These are phyloP conservation scores for Citrullus amarus DNA, from an alignment of 306 rosid species.

Conservation along the genomic window DNA sequence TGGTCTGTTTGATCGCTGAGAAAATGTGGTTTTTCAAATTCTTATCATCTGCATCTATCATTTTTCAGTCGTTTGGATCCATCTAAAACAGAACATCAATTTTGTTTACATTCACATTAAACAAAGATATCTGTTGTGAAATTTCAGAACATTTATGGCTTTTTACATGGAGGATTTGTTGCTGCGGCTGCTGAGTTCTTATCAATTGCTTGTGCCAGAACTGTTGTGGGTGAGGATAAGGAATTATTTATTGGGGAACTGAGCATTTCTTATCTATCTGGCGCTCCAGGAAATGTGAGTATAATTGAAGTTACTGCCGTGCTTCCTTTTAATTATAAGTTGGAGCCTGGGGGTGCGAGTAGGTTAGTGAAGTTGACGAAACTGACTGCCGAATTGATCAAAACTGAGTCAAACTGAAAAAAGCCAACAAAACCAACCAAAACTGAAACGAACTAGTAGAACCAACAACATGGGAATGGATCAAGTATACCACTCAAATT, in stretches of 20 bases:
- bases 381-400: not conserved
- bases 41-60: not conserved
- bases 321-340: not conserved
- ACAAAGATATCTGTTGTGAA: constrained; percentile 5
- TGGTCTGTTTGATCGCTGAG: not conserved
- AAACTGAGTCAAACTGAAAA: not conserved
- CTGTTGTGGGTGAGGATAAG: constrained; percentile 25
- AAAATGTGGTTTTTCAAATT: not conserved
- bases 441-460: not conserved
- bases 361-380: not conserved
- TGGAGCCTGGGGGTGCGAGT: not conserved
- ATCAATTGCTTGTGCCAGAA: constrained; percentile 35
- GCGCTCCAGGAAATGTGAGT: constrained; percentile 30
- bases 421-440: not conserved
- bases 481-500: not conserved
- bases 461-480: not conserved
- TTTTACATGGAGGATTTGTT: constrained; percentile 35
- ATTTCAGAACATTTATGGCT: constrained; percentile 21
- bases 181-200: constrained; percentile 34
- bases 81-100: not conserved
- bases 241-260: constrained; percentile 37
- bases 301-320: not conserved
- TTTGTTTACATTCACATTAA: not conserved
- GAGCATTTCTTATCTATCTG: constrained; percentile 37
- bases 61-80: not conserved